Evolutionary conservation across 257 asterid genomes (phyloP), one percentile per base, ranked within the genome.

Genomic region (Scutellaria galericulata): DNA sequence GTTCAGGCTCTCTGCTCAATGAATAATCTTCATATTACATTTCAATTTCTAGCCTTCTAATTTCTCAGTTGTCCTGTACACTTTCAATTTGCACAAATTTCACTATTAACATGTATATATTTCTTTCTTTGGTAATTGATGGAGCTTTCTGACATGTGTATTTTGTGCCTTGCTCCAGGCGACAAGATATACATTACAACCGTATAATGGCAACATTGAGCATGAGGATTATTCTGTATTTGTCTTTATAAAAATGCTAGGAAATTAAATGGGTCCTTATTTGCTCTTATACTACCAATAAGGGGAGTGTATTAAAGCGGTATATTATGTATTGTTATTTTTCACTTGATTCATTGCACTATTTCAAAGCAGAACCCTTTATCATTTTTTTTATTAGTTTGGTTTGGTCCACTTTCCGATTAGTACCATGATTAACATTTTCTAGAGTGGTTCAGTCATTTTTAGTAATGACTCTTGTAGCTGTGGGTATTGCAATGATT

Each of bases 331-430:
- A 31, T 37, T 42, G 42, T 44, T 24, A 51, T 27, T 52, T 46
- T 40, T 31, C 59, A 47, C 75, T 42, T 57, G 69, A 59, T 62
- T 54, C 20, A 37, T 41, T 44, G 66, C 64, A 55, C 31, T 47
- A 1, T 44, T 72, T 65, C 10, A 41, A 14, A 31, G 15, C 13
- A 31, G 66, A 44, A 56, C 35, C 71, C 41, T n/a, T 14, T 53
- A 22, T 39, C 50, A 64, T 57, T 71, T 75, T 8, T 40, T 53
- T n/a, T 7, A 12, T n/a, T 60, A 8, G 18, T 18, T 18, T 18
- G 18, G 18, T 18, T 18, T 42, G 24, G 4, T 57, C 48, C 5
- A 9, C 15, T 48, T 67, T 60, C 51, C 20, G 13, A 57, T 24
- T 18, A 22, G 44, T 42, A n/a, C 63, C 41, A 1, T 37, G n/a